Conservation (phyloP, 345 rosid genomes). For the Hibiscus trionum region DNA sequence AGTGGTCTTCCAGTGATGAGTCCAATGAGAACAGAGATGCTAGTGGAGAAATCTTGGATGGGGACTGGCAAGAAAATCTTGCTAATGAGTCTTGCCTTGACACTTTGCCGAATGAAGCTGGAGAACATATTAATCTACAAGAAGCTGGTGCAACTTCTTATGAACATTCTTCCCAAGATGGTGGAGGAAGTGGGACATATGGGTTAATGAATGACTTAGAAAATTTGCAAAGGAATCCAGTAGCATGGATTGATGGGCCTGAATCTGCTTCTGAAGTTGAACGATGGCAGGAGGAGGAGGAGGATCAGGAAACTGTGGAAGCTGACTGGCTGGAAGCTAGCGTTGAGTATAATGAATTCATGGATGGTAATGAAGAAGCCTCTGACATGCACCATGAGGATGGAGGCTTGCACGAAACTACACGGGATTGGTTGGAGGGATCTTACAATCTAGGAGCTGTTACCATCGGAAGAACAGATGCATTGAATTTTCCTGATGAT, state of each 20-base stretch:
- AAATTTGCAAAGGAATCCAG: constrained; percentile 24
- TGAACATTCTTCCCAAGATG: constrained; percentile 24
- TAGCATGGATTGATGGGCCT: constrained; percentile 22
- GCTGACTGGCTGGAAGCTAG: constrained; percentile 31
- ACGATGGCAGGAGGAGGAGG: constrained; percentile 33
- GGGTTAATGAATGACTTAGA: constrained; percentile 16
- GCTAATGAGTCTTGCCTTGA: constrained; percentile 22
- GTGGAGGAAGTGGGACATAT: constrained; percentile 19
- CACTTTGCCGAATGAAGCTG: constrained; percentile 23
- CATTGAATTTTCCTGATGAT: constrained; percentile 52
- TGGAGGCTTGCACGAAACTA: constrained; percentile 40
- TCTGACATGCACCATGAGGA: constrained; percentile 27
- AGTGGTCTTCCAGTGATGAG: constrained; percentile 21
- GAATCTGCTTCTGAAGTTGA: constrained; percentile 29
- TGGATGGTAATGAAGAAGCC: constrained; percentile 31
- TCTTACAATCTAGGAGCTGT: constrained; percentile 41
- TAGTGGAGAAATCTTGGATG: constrained; percentile 26
- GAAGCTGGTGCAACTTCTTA: constrained; percentile 17
- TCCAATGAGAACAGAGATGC: constrained; percentile 27
- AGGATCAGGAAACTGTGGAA: constrained; percentile 35
- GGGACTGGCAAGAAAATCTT: constrained; percentile 19
- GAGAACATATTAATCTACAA: constrained; percentile 7
- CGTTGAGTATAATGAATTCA: constrained; percentile 35
- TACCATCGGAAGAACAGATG: constrained; percentile 37
- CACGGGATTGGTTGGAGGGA: constrained; percentile 50